Evolutionary conservation across 2,329 filamentous ascomycete genomes (phyloP).

Genomic region (Parastagonospora nodorum): DNA sequence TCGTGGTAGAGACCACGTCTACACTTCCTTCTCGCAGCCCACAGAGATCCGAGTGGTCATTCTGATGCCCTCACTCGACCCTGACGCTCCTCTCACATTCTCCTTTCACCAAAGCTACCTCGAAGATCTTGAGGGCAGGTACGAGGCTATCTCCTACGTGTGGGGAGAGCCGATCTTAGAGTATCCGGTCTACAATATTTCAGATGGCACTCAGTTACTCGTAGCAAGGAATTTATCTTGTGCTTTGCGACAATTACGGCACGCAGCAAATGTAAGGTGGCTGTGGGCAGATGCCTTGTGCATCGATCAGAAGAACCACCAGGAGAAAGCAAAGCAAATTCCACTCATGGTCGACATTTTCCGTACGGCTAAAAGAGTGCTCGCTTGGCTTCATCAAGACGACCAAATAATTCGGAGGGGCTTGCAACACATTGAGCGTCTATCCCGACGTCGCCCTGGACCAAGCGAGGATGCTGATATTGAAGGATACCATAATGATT

Average conservation of each 20-base stretch:
- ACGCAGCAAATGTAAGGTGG: not conserved
- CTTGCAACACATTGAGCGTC: not conserved
- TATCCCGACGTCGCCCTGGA: not conserved
- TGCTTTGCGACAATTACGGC: not conserved
- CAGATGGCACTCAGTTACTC: not conserved
- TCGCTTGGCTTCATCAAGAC: not conserved
- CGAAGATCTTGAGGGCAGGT: not conserved
- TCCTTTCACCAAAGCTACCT: not conserved
- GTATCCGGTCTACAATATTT: not conserved
- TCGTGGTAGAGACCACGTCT: too few relatives aligned
- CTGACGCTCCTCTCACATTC: not conserved
- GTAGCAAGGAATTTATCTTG: not conserved
- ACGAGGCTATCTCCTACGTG: not conserved
- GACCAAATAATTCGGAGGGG: not conserved
- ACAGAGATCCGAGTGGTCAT: not conserved
- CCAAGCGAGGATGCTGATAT: not conserved
- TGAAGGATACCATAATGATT: not conserved
- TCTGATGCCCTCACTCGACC: not conserved
- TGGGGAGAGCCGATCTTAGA: not conserved
- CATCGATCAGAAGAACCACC: not conserved
- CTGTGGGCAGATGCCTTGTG: not conserved
- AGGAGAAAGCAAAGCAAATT: not conserved
- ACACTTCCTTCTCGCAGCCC: not conserved
- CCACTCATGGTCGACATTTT: constrained; percentile 2
- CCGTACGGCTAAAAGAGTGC: not conserved